These are phyloP conservation scores for Bidens hawaiensis DNA, from an alignment of 140 eudicot species.

Conservation along the genomic window DNA sequence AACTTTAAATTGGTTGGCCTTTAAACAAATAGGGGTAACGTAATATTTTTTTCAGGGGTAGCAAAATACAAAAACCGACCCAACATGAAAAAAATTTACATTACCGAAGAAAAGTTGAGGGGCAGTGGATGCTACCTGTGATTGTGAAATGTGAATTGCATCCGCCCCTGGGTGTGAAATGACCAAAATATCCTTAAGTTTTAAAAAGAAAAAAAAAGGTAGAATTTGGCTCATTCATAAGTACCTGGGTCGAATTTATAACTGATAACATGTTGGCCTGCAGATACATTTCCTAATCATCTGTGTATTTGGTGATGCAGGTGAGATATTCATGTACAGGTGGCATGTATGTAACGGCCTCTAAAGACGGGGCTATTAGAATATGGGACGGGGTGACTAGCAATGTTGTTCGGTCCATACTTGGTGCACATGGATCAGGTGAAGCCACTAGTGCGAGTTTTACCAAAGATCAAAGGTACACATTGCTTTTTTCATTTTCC, in stretches of 20 bases:
- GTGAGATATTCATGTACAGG: slow-evolving; percentile 86
- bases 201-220: too few species aligned
- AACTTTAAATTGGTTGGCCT: too few species aligned
- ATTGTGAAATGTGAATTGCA: too few species aligned
- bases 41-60: too few species aligned
- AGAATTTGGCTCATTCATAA: background rate
- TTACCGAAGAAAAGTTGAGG: too few species aligned
- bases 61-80: too few species aligned
- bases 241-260: background rate
- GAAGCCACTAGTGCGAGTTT: slow-evolving; percentile 77
- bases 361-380: slow-evolving; percentile 83
- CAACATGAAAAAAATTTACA: too few species aligned
- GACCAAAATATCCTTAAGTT: too few species aligned
- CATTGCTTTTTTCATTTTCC: background rate
- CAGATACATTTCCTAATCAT: background rate
- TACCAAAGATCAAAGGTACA: slow-evolving; percentile 78
- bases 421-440: slow-evolving; percentile 70
- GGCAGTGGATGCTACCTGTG: too few species aligned
- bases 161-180: too few species aligned
- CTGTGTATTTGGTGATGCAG: slow-evolving; percentile 31
- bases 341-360: slow-evolving; percentile 91
- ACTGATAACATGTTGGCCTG: background rate
- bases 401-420: slow-evolving; percentile 63
- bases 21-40: too few species aligned
- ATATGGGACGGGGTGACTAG: slow-evolving; percentile 89